phyloP scores from a whole-genome alignment of 495 filamentous ascomycete species.

The Polyplosphaeria fusca region DNA sequence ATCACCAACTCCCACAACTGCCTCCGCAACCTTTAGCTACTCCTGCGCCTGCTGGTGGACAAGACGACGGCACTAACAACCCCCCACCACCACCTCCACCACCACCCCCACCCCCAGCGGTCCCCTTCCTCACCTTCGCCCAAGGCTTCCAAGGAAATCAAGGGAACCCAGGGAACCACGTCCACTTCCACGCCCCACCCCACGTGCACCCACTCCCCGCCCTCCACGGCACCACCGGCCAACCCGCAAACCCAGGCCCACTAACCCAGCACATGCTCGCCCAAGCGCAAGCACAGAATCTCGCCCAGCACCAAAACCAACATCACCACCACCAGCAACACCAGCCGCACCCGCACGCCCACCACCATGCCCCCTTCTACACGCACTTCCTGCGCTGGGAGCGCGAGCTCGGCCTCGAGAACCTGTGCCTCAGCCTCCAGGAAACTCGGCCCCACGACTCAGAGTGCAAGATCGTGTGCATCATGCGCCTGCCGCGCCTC shows the following conservation, averaged over 20 bases:
- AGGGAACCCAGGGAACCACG: background rate
- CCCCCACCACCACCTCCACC: conserved; percentile 14
- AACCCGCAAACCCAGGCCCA: conserved; percentile 2
- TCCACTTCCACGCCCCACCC: background rate
- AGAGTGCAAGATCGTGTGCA: conserved; percentile 31
- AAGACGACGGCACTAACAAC: background rate
- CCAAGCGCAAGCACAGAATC: conserved; percentile 1
- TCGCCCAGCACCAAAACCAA: conserved; percentile 1
- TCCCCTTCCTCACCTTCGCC: conserved; percentile 9
- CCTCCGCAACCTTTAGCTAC: background rate
- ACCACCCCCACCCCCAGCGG: background rate
- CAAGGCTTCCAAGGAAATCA: background rate
- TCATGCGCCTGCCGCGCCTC: conserved; percentile 19
- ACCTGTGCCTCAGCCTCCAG: conserved; percentile 23
- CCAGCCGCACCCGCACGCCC: background rate
- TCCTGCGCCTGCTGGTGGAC: background rate
- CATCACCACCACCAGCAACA: background rate
- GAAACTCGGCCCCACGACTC: conserved; percentile 16
- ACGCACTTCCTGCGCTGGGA: conserved; percentile 29
- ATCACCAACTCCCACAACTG: background rate
- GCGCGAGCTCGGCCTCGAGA: conserved; percentile 29
- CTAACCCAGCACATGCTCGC: conserved; percentile 1
- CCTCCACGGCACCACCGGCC: background rate
- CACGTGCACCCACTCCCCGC: background rate
- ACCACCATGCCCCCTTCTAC: conserved; percentile 3